Evolutionary conservation across 2,329 filamentous ascomycete genomes (phyloP).

Genomic region (Pseudopyrenochaeta lycopersici): DNA sequence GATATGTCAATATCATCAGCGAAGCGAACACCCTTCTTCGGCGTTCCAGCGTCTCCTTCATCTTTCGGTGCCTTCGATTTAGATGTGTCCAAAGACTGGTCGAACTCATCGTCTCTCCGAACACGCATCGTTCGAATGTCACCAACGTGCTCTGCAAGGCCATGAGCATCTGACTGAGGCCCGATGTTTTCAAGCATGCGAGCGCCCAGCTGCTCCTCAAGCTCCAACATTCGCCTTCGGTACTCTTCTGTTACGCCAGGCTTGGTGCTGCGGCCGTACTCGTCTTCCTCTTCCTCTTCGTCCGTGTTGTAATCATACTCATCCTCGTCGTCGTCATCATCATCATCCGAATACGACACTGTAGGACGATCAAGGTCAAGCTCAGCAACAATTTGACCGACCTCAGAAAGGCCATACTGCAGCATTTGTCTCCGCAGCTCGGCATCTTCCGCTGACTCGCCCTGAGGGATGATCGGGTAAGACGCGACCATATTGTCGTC

Average conservation of each 20-base stretch:
- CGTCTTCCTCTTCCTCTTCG: conserved; percentile 75
- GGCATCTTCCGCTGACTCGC: conserved; percentile 83
- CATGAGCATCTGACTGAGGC: conserved; percentile 52
- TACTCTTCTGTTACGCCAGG: conserved; percentile 77
- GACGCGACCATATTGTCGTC: conserved; percentile 51
- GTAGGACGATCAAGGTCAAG: conserved; percentile 78
- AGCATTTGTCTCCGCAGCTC: conserved; percentile 87
- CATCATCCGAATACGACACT: conserved; percentile 62
- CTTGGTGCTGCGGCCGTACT: conserved; percentile 76
- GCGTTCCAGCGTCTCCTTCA: conserved; percentile 14
- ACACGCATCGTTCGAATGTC: conserved; percentile 66
- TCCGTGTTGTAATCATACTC: conserved; percentile 57
- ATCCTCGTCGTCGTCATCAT: conserved; percentile 55
- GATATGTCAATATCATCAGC: conserved; percentile 78
- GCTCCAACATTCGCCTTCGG: conserved; percentile 80
- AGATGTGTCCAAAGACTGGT: conserved; percentile 24
- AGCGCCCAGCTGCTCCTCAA: conserved; percentile 78
- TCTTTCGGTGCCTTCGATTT: conserved; percentile 3
- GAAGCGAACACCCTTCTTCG: conserved; percentile 81
- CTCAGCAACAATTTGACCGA: conserved; percentile 91
- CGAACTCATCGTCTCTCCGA: conserved; percentile 50
- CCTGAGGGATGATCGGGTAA: conserved; percentile 70
- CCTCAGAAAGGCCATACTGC: conserved; percentile 84
- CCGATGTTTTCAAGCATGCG: conserved; percentile 66
- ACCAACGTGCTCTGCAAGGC: conserved; percentile 58